A percentile compares a stretch with the other conserved stretches of the same genome.
Conservation (phyloP, 2,329 filamentous ascomycete species). For the Xenoacremonium recifei region DNA sequence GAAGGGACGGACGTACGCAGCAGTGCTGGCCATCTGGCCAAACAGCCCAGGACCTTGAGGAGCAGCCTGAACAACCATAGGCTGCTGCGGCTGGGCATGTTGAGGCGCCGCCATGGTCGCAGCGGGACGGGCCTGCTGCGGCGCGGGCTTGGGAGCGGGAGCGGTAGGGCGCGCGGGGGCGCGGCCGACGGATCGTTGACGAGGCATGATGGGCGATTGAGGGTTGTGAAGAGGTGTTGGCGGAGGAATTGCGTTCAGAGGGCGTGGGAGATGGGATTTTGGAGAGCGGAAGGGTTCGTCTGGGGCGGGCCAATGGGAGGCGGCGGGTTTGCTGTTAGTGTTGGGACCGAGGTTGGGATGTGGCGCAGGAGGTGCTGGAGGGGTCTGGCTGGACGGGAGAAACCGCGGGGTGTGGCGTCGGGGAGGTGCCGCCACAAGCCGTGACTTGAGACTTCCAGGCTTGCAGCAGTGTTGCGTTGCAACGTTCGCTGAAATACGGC, state of each 20-base stretch:
- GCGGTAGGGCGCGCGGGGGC: slow-evolving; percentile 67
- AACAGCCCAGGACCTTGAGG: slow-evolving; percentile 77
- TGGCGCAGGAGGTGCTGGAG: slow-evolving; percentile 1
- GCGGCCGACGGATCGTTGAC: slow-evolving; percentile 68
- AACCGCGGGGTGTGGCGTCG: too few species aligned
- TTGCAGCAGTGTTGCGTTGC: too few species aligned
- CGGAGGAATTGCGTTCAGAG: slow-evolving; percentile 6
- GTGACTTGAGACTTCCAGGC: too few species aligned
- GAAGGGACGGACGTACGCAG: slow-evolving; percentile 76
- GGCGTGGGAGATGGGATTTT: slow-evolving; percentile 15
- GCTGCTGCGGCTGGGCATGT: slow-evolving; percentile 39
- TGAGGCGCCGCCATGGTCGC: slow-evolving; percentile 64
- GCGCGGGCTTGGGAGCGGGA: slow-evolving; percentile 53
- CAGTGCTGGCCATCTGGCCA: slow-evolving; percentile 95
- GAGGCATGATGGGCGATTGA: slow-evolving; percentile 64
- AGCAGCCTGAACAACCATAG: slow-evolving; percentile 16
- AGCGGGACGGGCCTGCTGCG: slow-evolving; percentile 67
- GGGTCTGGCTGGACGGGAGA: too few species aligned
- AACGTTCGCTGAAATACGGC: too few species aligned
- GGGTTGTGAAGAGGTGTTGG: slow-evolving; percentile 18
- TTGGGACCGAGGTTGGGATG: neutral
- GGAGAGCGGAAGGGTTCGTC: slow-evolving; percentile 9
- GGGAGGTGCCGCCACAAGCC: too few species aligned
- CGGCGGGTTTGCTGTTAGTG: slow-evolving; percentile 1
- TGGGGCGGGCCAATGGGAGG: slow-evolving; percentile 31